Evolutionary conservation across 768 basidiomycete genomes (phyloP), one percentile per base, ranked within the genome.

Genomic region (Naganishia antarctica): DNA sequence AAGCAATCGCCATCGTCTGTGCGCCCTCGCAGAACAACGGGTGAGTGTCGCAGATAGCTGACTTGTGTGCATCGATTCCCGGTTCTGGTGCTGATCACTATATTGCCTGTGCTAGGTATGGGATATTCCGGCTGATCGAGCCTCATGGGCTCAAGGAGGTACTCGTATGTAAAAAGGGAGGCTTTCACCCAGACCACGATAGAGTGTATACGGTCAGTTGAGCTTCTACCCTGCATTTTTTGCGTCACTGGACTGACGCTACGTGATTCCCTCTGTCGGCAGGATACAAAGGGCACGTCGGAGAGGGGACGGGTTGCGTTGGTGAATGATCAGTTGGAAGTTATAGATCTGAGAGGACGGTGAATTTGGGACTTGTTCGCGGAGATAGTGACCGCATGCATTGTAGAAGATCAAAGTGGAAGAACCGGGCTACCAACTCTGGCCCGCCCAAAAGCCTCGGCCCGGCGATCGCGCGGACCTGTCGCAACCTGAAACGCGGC

Each of bases 1-100:
- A 96, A 73, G 91, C 89, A 0, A 89, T 94, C 73, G 91, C 91
- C 0, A 88, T 94, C 41, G 91, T 96, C 16, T 92, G 90, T 71
- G 89, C 91, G 3, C 91, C 91, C 0, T 84, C 37, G 31, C 53
- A 57, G n/a, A 57, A 57, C 23, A 57, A 57, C 34, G 53, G 53
- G 53, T 57, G 28, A 16, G 61, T 48, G n/a, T 23, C 57, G 18
- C 44, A 25, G 28, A 29, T 18, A 12, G 29, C 21, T 47, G 29
- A n/a, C n/a, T n/a, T n/a, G n/a, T n/a, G n/a, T n/a, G n/a, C n/a
- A n/a, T n/a, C n/a, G n/a, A n/a, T n/a, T n/a, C n/a, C n/a, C n/a
- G n/a, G n/a, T n/a, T n/a, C n/a, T n/a, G n/a, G n/a, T n/a, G n/a
- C n/a, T n/a, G n/a, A n/a, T n/a, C n/a, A n/a, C n/a, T n/a, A n/a